phyloP scores from a whole-genome alignment of 768 basidiomycete species.

The Clitopilus passeckerianus region DNA sequence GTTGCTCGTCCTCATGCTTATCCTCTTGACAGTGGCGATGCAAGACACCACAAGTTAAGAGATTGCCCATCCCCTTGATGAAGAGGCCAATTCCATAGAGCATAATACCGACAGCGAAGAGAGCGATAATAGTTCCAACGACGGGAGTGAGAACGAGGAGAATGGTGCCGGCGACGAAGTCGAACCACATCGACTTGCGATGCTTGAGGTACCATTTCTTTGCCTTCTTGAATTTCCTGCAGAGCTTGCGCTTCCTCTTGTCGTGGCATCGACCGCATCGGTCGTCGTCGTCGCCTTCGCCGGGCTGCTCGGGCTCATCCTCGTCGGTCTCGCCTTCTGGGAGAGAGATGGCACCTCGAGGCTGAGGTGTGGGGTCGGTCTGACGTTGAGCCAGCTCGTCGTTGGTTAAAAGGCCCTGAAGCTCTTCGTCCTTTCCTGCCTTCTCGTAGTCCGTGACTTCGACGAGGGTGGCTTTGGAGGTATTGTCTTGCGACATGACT shows the following conservation, averaged over 20 bases:
- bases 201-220: not conserved
- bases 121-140: not conserved
- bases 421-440: not conserved
- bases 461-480: not conserved
- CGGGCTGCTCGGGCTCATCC: not conserved
- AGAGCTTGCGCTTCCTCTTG: not conserved
- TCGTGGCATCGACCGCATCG: not conserved
- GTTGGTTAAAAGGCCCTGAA: not conserved
- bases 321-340: not conserved
- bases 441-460: not conserved
- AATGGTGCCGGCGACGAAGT: not conserved
- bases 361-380: not conserved
- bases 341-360: not conserved
- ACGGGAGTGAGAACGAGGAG: not conserved
- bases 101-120: not conserved
- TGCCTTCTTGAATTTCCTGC: not conserved
- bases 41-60: not conserved
- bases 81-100: not conserved
- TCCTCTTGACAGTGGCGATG: not conserved
- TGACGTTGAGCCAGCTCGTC: not conserved
- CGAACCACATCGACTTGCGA: not conserved
- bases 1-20: not conserved
- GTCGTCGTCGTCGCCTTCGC: not conserved
- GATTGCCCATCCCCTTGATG: not conserved
- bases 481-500: not conserved